phyloP scores from a whole-genome alignment of 2,329 filamentous ascomycete genomes.

The Arthrinium puccinioides region DNA sequence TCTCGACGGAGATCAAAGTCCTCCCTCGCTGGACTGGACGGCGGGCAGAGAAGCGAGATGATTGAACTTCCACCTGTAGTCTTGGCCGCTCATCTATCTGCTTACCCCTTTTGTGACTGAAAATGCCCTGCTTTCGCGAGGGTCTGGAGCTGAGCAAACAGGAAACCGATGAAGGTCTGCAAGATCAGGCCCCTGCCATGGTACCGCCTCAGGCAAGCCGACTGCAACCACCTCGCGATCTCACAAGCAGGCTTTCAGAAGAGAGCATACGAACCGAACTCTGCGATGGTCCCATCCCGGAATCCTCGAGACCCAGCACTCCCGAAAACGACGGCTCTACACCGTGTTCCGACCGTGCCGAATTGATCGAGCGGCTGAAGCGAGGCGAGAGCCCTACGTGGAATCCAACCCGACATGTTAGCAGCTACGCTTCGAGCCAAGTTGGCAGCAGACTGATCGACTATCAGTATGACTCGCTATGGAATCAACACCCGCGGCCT shows the following conservation, averaged over 20 bases:
- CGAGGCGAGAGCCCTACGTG: conserved; percentile 69
- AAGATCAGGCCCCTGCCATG: too few species aligned
- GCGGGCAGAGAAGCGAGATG: too few species aligned
- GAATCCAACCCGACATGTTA: conserved; percentile 58
- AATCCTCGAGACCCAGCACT: conserved; percentile 28
- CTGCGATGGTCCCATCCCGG: conserved; percentile 48
- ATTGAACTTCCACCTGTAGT: too few species aligned
- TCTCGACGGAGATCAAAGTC: too few species aligned
- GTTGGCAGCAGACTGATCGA: conserved; percentile 3
- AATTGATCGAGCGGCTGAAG: conserved; percentile 81
- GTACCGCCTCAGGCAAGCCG: too few species aligned
- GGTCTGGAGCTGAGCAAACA: conserved; percentile 33
- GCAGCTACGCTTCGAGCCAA: conserved; percentile 13
- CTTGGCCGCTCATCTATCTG: too few species aligned
- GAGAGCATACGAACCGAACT: conserved; percentile 55
- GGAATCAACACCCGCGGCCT: conserved; percentile 21
- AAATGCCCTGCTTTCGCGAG: conserved; percentile 54
- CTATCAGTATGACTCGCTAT: conserved; percentile 27
- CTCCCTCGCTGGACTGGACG: too few species aligned
- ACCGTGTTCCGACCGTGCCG: conserved; percentile 56
- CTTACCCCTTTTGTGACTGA: too few species aligned
- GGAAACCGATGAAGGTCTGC: too few species aligned
- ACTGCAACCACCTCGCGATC: too few species aligned
- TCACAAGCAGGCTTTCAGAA: conserved; percentile 39
- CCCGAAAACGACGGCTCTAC: conserved; percentile 20